Conservation (phyloP, 2,329 filamentous ascomycete genomes). For the Botrytis sinoallii region DNA sequence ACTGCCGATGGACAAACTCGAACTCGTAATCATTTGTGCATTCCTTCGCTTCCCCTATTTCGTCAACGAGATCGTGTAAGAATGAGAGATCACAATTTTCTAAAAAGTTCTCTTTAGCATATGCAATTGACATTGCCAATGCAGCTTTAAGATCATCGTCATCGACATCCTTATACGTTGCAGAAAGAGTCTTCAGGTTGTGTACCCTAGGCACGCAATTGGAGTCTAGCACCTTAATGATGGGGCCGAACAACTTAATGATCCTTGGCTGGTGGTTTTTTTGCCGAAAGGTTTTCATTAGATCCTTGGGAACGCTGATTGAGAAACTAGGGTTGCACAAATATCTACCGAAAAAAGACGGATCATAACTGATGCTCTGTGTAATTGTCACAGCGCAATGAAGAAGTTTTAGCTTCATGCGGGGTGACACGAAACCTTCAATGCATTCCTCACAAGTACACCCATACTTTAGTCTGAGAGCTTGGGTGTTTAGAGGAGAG, state of each 20-base stretch:
- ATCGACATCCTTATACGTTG: background rate
- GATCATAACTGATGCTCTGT: background rate
- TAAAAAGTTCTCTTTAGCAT: background rate
- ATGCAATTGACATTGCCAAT: background rate
- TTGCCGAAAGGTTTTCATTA: background rate
- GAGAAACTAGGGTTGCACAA: background rate
- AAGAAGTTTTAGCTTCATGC: constrained; percentile 37
- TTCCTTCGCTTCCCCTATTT: background rate
- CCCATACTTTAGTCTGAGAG: constrained; percentile 37
- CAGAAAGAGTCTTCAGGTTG: background rate
- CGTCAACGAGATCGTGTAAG: background rate
- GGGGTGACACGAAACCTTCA: constrained; percentile 41
- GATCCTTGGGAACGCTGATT: background rate
- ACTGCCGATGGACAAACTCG: background rate
- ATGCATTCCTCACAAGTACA: constrained; percentile 42
- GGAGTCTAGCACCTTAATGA: background rate
- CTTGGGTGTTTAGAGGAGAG: background rate
- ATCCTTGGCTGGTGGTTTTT: background rate
- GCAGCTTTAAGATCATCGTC: background rate
- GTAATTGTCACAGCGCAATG: background rate
- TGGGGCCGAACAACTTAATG: background rate
- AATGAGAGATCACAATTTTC: background rate
- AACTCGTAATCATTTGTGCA: background rate
- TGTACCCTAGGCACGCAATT: background rate
- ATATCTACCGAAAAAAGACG: background rate